Percentiles rank a stretch among this genome's conserved stretches.
Conservation (phyloP, 2,329 filamentous ascomycete species). For the Colletotrichum coccodes region DNA sequence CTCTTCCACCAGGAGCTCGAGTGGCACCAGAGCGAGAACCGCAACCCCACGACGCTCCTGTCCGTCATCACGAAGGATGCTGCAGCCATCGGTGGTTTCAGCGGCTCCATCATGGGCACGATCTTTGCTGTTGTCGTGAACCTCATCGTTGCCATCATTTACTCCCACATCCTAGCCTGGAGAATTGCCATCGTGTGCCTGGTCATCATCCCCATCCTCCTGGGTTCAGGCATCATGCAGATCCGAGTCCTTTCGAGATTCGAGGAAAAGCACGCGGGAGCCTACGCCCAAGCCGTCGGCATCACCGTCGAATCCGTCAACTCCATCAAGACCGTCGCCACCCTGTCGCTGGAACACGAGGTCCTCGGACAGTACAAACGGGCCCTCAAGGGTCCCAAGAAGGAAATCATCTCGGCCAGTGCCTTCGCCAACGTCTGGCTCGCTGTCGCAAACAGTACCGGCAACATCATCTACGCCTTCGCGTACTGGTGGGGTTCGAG, state of each 20-base stretch:
- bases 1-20: constrained; percentile 74
- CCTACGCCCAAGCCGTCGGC: constrained; percentile 71
- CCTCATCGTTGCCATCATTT: constrained; percentile 72
- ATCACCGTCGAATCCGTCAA: constrained; percentile 75
- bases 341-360: constrained; percentile 63
- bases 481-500: constrained; percentile 85
- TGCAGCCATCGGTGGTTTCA: constrained; percentile 73
- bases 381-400: constrained; percentile 59
- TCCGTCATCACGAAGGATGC: constrained; percentile 77
- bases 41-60: constrained; percentile 70
- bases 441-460: constrained; percentile 67
- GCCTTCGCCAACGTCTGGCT: constrained; percentile 68
- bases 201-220: constrained; percentile 73
- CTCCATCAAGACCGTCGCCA: constrained; percentile 71
- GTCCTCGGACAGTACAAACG: constrained; percentile 63
- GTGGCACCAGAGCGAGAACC: constrained; percentile 75
- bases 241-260: constrained; percentile 70
- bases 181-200: constrained; percentile 80
- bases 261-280: constrained; percentile 70
- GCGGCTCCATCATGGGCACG: constrained; percentile 76
- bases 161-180: constrained; percentile 80
- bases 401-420: constrained; percentile 62
- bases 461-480: constrained; percentile 77
- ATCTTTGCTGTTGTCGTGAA: constrained; percentile 76
- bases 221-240: constrained; percentile 77